These are phyloP conservation scores for Nicotiana noctiflora DNA, from an alignment of 257 asterid genomes.

Conservation along the genomic window DNA sequence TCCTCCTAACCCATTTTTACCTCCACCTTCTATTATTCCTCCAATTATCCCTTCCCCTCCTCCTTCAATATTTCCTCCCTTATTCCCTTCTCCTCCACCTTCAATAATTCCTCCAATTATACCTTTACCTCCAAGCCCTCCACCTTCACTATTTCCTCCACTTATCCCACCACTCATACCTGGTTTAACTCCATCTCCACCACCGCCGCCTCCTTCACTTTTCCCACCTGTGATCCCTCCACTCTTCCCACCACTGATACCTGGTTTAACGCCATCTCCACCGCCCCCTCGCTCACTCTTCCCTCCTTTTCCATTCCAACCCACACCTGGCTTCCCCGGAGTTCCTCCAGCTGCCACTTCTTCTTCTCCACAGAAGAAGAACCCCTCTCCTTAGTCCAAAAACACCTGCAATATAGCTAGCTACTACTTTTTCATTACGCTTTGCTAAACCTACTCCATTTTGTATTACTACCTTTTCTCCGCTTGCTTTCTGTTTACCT, in stretches of 20 bases:
- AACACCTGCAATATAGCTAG: neutral
- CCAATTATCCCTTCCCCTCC: constrained; percentile 36
- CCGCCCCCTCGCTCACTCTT: no score
- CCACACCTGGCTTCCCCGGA: constrained; percentile 51
- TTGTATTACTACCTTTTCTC: neutral
- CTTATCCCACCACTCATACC: constrained; percentile 35
- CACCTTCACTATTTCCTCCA: constrained; percentile 22
- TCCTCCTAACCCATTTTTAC: constrained; percentile 39
- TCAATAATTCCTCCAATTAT: constrained; percentile 44
- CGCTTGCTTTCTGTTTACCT: neutral
- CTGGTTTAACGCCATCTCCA: neutral
- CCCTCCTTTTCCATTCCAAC: no score
- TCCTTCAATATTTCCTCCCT: constrained; percentile 35
- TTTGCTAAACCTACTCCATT: neutral
- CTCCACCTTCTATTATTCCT: constrained; percentile 48
- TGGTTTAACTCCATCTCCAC: constrained; percentile 42
- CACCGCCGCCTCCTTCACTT: constrained; percentile 40
- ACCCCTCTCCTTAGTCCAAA: constrained; percentile 8
- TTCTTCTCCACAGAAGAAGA: constrained; percentile 24
- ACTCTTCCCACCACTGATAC: constrained; percentile 40
- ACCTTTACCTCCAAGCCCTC: constrained; percentile 38
- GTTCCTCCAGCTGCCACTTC: constrained; percentile 40
- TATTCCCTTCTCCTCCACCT: constrained; percentile 46
- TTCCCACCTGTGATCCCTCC: constrained; percentile 44
- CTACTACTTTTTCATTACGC: neutral